Conservation (phyloP, 2,329 filamentous ascomycete species). For the Beauveria pseudobassiana region DNA sequence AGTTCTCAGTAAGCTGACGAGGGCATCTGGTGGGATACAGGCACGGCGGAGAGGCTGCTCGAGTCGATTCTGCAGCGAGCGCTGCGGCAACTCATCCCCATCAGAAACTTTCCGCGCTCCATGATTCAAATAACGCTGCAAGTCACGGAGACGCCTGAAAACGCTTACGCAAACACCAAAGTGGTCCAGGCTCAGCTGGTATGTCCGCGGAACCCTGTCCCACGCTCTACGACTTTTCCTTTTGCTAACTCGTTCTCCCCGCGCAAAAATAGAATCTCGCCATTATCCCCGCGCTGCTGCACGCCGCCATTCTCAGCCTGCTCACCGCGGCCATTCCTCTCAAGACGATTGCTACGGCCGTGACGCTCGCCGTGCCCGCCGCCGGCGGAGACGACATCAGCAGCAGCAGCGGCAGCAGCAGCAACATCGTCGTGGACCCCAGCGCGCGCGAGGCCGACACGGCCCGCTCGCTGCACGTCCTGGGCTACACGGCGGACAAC, state of each 20-base stretch:
- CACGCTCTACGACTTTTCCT: not conserved
- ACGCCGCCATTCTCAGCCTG: conserved; percentile 70
- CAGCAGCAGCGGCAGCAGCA: not conserved
- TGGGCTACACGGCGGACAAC: conserved; percentile 69
- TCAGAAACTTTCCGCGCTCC: conserved; percentile 67
- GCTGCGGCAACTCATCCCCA: conserved; percentile 65
- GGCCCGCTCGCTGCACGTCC: conserved; percentile 69
- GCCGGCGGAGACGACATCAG: conserved; percentile 24
- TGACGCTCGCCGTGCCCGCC: conserved; percentile 51
- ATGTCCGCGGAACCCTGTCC: conserved; percentile 21
- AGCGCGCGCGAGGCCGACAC: conserved; percentile 52
- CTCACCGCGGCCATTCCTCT: conserved; percentile 78
- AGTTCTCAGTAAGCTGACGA: not conserved
- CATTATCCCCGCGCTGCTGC: conserved; percentile 73
- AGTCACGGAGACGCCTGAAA: conserved; percentile 60
- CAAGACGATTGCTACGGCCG: conserved; percentile 61
- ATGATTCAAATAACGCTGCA: conserved; percentile 80
- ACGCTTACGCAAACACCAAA: conserved; percentile 55
- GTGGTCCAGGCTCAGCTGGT: conserved; percentile 54
- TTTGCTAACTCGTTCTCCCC: not conserved
- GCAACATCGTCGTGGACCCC: conserved; percentile 48
- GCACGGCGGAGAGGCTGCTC: conserved; percentile 71
- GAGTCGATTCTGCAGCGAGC: conserved; percentile 68
- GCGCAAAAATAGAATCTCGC: conserved; percentile 55
- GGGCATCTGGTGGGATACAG: conserved; percentile 28